Evolutionary conservation across 345 rosid species (phyloP), one percentile per base, ranked within the genome.

Genomic region (Brassica nigra): DNA sequence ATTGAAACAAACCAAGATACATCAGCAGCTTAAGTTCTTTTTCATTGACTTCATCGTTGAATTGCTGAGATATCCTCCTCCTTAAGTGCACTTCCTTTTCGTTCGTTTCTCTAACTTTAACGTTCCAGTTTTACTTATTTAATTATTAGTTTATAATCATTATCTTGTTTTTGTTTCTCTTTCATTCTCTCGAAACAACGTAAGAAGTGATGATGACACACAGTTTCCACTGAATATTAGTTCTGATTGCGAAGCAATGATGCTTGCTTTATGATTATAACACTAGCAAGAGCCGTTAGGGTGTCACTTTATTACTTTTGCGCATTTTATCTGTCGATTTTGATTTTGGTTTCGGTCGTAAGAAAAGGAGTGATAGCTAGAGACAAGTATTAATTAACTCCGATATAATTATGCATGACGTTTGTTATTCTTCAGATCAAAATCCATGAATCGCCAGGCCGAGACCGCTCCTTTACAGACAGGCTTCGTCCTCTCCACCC

Each of bases 371-470:
- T 55, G 61, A 55, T 55, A 55, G 27, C 27, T 1, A 20, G 31
- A 59, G 63, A 59, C 31, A 2, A 59, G 33, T 76, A 3, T 44
- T 44, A 42, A 42, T 10, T 18, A 58, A 58, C 62, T 58, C 78
- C 70, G 91, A 88, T 69, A 79, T 88, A 9, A 58, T 58, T 85
- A 86, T 89, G 85, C 89, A 81, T 85, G 87, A 85, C 65, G 27
- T 61, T 20, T 49, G 57, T 49, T 16, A 27, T 76, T 90, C 37
- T 83, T 18, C 3, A 80, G 84, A 12, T 81, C 80, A n/a, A 62
- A 77, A 8, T 66, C 88, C 12, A 73, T 84, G 62, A 83, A 76
- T 47, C 88, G 82, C 4, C 87, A 86, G 6, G 83, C 80, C 2
- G 88, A 89, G 18, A 79, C 1, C 30, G 30, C 78, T 55, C 89